Base-by-base conservation (phyloP, 2,329 filamentous ascomycete species). In the Cladophialophora chaetospira region DNA sequence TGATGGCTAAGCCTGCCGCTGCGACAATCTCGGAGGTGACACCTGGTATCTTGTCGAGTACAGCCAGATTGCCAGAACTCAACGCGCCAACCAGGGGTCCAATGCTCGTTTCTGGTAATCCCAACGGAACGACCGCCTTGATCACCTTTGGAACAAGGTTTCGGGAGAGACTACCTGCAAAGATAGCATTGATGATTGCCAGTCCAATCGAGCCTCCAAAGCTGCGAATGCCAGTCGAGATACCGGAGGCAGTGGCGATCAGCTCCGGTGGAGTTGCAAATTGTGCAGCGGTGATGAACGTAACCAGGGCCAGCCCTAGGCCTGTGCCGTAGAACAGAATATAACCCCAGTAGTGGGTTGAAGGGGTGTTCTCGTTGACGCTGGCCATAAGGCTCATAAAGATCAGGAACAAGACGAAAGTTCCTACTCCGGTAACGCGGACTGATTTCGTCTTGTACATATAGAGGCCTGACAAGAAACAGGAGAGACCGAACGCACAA, bases 211-310 rank as follows among this genome's bases (percentile, higher is more conserved):
- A 57, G 17, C 43, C 60, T 4, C 60, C 60, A 10, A 62, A 47
- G n/a, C 57, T 60, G 21, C 60, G 28, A 3, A 46, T 35, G 15
- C 47, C 33, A 5, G 48, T 33, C 5, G 42, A 25, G 5, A 62
- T 44, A 26, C 60, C 60, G 46, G 52, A 57, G 2, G 56, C 55
- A 3, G 52, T 51, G 4, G 60, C 56, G 26, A 62, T 62, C 17
- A 62, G 44, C 40, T 57, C 56, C 4, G 60, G 52, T 19, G 61
- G 58, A 17, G 57, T 59, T 4, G 52, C 36, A 43, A 59, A 46
- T 19, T 59, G 57, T n/a, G 57, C 57, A 13, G 57, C 38, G 9
- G 47, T 53, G 46, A 59, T 33, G 15, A 59, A 48, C 4, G 57
- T 59, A 23, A 47, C 33, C n/a, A 59, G 52, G 4, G 33, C 19